These are phyloP conservation scores for Trametes pubescens DNA, from an alignment of 1,284 basidiomycete genomes.

Conservation along the genomic window DNA sequence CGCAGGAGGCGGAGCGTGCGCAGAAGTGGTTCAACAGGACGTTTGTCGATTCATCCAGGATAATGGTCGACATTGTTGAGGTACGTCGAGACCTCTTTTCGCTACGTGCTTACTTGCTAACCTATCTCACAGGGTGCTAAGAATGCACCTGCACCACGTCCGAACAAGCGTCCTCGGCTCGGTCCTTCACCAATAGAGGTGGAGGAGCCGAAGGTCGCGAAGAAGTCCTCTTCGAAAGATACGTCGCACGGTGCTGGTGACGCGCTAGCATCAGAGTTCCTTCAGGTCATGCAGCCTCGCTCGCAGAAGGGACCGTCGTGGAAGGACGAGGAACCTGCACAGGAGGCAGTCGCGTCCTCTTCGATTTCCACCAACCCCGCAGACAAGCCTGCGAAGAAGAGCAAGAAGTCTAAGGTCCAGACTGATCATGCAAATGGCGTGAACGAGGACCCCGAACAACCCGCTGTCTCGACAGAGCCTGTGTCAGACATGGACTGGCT, in stretches of 20 bases:
- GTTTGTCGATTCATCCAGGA: conserved; percentile 79
- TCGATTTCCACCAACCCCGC: conserved; percentile 12
- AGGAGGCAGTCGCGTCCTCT: conserved; percentile 18
- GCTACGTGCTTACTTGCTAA: background rate
- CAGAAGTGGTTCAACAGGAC: conserved; percentile 89
- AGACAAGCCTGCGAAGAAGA: conserved; percentile 40
- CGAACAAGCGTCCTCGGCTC: conserved; percentile 72
- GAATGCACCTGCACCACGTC: conserved; percentile 69
- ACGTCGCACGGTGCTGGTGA: conserved; percentile 35
- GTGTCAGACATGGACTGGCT: conserved; percentile 81
- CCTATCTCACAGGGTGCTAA: conserved; percentile 59
- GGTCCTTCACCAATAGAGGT: conserved; percentile 49
- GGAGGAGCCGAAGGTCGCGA: conserved; percentile 13
- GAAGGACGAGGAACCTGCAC: conserved; percentile 59
- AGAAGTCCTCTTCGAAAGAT: conserved; percentile 31
- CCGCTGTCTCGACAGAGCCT: conserved; percentile 39
- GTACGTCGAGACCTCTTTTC: conserved; percentile 50
- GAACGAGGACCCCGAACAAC: conserved; percentile 23
- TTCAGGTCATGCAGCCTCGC: conserved; percentile 70
- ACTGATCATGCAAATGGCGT: conserved; percentile 11
- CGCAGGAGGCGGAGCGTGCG: conserved; percentile 79
- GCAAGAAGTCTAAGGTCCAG: conserved; percentile 30
- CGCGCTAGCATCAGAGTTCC: conserved; percentile 60
- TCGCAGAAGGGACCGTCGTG: conserved; percentile 68
- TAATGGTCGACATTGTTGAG: conserved; percentile 83